Evolutionary conservation across 148 eudicot genomes (phyloP).

Genomic region (Cornus controversa): DNA sequence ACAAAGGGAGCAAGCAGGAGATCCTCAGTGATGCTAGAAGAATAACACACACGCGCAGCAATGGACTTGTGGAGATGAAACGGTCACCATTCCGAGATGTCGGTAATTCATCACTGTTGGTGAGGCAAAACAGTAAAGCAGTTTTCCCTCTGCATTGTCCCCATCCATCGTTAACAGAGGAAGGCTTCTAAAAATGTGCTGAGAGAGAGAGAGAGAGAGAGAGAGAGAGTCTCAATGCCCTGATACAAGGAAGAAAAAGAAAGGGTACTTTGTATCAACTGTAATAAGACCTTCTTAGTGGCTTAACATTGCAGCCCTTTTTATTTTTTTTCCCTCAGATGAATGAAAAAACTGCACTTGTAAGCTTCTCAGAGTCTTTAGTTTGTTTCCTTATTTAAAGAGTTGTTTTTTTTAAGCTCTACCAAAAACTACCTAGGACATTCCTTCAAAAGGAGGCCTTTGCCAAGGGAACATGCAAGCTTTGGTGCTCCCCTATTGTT

Average conservation of each 20-base stretch:
- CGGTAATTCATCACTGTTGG: conserved; percentile 56
- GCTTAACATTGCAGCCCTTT: too few relatives aligned
- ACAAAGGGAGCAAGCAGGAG: conserved; percentile 22
- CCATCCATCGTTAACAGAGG: conserved; percentile 14
- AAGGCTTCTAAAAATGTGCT: background rate
- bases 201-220: background rate
- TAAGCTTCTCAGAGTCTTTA: background rate
- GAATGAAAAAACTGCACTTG: background rate
- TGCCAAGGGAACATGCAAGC: too few relatives aligned
- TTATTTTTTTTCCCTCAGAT: too few relatives aligned
- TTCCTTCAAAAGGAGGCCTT: too few relatives aligned
- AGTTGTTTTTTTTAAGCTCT: too few relatives aligned
- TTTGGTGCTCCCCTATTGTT: too few relatives aligned
- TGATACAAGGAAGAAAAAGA: background rate
- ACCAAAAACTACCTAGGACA: too few relatives aligned
- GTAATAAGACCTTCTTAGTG: background rate
- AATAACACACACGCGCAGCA: conserved; percentile 21
- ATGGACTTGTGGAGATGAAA: conserved; percentile 19
- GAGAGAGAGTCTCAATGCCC: background rate
- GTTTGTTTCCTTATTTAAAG: background rate
- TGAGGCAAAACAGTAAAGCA: conserved; percentile 49
- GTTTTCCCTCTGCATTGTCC: conserved; percentile 48
- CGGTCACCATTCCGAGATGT: conserved; percentile 66
- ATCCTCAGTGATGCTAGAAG: conserved; percentile 25
- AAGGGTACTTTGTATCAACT: background rate